Percentiles rank a stretch among this genome's conserved stretches.
Conservation (phyloP, 352 stramenopile species). For the Peronosclerospora sorghi region DNA sequence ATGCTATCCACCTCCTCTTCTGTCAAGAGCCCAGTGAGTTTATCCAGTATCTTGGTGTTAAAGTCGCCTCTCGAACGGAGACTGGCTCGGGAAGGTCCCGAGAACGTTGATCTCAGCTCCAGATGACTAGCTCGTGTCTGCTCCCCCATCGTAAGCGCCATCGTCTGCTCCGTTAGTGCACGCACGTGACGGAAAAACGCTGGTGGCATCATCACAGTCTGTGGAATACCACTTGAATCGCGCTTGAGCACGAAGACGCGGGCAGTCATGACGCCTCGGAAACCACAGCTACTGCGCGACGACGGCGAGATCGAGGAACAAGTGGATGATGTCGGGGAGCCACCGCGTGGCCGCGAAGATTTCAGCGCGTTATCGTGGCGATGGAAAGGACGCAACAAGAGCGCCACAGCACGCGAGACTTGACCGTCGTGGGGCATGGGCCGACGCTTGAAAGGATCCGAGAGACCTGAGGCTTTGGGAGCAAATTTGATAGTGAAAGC, state of each 20-base stretch:
- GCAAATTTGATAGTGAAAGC: slow-evolving; percentile 15
- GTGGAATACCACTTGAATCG: slow-evolving; percentile 5
- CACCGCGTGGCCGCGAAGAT: background rate
- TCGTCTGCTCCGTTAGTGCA: slow-evolving; percentile 20
- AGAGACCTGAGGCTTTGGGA: background rate
- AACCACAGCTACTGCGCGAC: slow-evolving; percentile 11
- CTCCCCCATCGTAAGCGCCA: slow-evolving; percentile 9
- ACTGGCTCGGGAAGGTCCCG: slow-evolving; percentile 6
- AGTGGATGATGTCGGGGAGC: slow-evolving; percentile 13
- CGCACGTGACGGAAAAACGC: slow-evolving; percentile 27
- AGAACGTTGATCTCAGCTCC: slow-evolving; percentile 2
- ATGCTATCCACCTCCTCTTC: slow-evolving; percentile 25
- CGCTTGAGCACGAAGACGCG: slow-evolving; percentile 17
- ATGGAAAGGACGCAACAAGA: slow-evolving; percentile 32
- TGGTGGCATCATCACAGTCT: slow-evolving; percentile 23
- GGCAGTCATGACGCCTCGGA: background rate
- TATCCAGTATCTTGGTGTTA: slow-evolving; percentile 26
- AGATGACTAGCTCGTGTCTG: slow-evolving; percentile 15
- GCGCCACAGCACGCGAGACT: slow-evolving; percentile 28
- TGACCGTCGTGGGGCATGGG: slow-evolving; percentile 24
- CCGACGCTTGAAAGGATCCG: background rate
- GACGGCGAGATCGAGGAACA: slow-evolving; percentile 21
- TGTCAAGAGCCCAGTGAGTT: slow-evolving; percentile 21
- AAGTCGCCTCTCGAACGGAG: slow-evolving; percentile 15
- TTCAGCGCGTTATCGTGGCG: slow-evolving; percentile 10